These are phyloP conservation scores for Pascua guehoae DNA, from an alignment of 1,284 basidiomycete genomes.

Conservation along the genomic window DNA sequence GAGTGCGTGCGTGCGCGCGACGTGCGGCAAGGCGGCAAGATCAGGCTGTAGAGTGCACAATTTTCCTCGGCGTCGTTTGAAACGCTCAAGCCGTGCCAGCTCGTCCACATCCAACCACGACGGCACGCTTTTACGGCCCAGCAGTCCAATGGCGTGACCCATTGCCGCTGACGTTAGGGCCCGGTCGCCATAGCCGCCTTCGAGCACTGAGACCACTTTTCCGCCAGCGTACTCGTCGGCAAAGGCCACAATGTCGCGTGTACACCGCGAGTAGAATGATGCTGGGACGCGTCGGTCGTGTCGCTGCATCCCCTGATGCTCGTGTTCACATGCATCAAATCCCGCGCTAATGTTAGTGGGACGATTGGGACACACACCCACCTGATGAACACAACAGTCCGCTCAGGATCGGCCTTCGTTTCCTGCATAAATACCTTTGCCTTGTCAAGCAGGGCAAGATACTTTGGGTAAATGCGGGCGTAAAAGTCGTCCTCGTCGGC, in stretches of 20 bases:
- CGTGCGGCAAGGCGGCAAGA: conserved; percentile 57
- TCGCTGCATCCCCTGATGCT: conserved; percentile 85
- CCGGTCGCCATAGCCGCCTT: conserved; percentile 91
- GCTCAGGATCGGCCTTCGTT: conserved; percentile 64
- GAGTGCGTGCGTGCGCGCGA: conserved; percentile 55
- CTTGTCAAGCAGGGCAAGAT: conserved; percentile 65
- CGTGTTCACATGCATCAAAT: conserved; percentile 91
- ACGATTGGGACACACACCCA: conserved; percentile 38
- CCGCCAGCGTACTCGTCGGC: conserved; percentile 66
- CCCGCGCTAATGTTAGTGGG: conserved; percentile 54
- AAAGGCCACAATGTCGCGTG: conserved; percentile 65
- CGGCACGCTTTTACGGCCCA: conserved; percentile 52
- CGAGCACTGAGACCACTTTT: conserved; percentile 78
- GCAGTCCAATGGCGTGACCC: conserved; percentile 71
- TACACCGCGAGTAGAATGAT: conserved; percentile 81
- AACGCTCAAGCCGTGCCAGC: conserved; percentile 67
- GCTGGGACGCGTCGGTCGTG: conserved; percentile 84
- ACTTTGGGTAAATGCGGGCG: conserved; percentile 67
- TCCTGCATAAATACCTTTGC: conserved; percentile 68
- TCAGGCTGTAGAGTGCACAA: conserved; percentile 52
- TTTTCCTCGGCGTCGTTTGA: conserved; percentile 55
- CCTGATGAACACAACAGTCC: conserved; percentile 82
- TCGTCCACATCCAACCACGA: conserved; percentile 69
- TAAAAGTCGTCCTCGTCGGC: conserved; percentile 72
- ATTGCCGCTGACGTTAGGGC: conserved; percentile 76